phyloP scores from a whole-genome alignment of 305 asterid species.

The Fraxinus greggii region DNA sequence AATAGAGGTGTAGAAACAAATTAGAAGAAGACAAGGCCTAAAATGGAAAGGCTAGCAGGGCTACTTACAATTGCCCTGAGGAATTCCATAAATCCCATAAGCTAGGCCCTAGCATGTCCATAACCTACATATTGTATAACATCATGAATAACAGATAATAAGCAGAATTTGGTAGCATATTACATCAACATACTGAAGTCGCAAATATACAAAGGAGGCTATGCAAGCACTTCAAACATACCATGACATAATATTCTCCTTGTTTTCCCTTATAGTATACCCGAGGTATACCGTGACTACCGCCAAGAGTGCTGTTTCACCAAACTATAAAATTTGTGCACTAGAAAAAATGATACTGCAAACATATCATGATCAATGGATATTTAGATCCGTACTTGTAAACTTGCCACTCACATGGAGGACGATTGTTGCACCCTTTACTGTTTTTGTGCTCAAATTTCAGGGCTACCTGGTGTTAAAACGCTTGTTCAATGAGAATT shows the following conservation, averaged over 20 bases:
- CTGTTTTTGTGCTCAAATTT: conserved; percentile 95
- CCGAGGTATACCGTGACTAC: conserved; percentile 93
- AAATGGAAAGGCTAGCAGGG: not conserved
- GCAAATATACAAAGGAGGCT: not conserved
- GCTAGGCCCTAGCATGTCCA: conserved; percentile 99
- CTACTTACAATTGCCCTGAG: conserved; percentile 83
- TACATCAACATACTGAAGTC: not conserved
- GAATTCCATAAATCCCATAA: conserved; percentile 99
- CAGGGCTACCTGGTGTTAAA: conserved; percentile 63
- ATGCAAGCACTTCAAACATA: conserved; percentile 15
- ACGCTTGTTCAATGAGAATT: not conserved
- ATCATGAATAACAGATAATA: not conserved
- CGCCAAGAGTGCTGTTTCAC: conserved; percentile 64
- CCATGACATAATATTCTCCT: conserved; percentile 94
- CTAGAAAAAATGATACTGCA: not conserved
- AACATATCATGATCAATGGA: conserved; percentile 1
- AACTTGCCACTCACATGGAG: conserved; percentile 98
- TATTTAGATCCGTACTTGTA: conserved; percentile 63
- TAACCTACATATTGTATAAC: conserved; percentile 50
- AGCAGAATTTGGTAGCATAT: not conserved
- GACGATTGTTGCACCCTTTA: conserved; percentile 97
- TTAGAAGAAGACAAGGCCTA: not conserved
- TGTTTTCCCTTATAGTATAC: conserved; percentile 97
- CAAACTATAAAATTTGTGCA: not conserved
- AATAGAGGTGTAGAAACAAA: not conserved